Base-by-base conservation (phyloP, 1,139 yeast species). In the Taphrina deformans region DNA sequence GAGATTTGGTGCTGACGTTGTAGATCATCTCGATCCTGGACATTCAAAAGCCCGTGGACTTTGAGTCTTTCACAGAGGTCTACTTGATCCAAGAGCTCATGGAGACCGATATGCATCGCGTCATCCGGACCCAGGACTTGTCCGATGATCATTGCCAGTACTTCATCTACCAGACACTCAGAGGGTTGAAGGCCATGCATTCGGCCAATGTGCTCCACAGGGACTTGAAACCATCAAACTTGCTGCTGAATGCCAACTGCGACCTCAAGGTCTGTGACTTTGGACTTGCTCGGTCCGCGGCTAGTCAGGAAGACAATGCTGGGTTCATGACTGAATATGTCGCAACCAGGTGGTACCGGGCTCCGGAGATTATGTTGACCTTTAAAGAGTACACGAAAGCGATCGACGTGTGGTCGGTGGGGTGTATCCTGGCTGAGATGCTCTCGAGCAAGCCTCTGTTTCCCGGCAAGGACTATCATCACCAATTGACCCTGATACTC, bases 281-380 rank as follows among this genome's bases (percentile, higher is more conserved):
- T 77, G 99, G 99, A 0, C 81, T 93, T 48, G 97, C 98, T 0
- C 79, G 98, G 66, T 76, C 84, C 52, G 78, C 80, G 16, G 79
- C 82, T 6, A 76, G 82, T 68, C 79, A 79, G 64, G 85, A 83
- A 68, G 85, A 83, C 73, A 85, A 84, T 71, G 82, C 84, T 68
- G 88, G 92, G 50, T 85, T 86, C 74, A 83, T 93, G 88, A 93
- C 99, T 2, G 98, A 93, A 76, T 93, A 93, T 74, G 98, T 93
- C 62, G 98, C 98, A 7, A 93, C 99, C 4, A 80, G 98, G 71
- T 92, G 98, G 98, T 92, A 92, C 76, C 80, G 98, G 63, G 98
- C 98, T 0, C 98, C 98, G 0, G 98, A 92, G 73, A 92, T 92
- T 74, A 92, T 92, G 98, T 81, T 93, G 65, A 89, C 97, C 0